These are phyloP conservation scores for Ustilago trichophora DNA, from an alignment of 1,284 basidiomycete genomes.

Conservation along the genomic window DNA sequence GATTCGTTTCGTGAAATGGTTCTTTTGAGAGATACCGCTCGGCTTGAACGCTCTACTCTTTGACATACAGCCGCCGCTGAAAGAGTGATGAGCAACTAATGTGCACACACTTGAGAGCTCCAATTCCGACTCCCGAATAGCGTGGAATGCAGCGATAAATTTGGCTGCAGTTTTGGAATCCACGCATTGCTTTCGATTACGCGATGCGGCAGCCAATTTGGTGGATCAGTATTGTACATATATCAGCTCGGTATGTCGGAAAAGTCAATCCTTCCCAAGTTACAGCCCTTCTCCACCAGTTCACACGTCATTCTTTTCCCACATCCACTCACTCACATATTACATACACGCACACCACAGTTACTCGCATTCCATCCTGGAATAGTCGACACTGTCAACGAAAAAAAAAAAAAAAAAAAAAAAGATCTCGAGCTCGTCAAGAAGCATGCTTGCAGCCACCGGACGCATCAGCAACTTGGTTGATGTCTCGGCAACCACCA, in stretches of 20 bases:
- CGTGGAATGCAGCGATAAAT: not conserved
- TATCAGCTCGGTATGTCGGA: slow-evolving; percentile 1
- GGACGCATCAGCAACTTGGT: slow-evolving; percentile 9
- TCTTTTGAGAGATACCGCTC: too few species aligned
- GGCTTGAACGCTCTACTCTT: too few species aligned
- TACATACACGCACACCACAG: too few species aligned
- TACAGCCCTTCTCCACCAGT: not conserved
- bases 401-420: too few species aligned
- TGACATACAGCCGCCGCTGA: too few species aligned
- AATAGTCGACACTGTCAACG: too few species aligned
- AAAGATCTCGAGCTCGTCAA: slow-evolving; percentile 33
- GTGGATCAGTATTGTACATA: not conserved
- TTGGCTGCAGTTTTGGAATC: slow-evolving; percentile 7
- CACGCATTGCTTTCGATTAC: slow-evolving; percentile 19
- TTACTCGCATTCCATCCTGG: not conserved
- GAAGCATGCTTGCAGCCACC: slow-evolving; percentile 13
- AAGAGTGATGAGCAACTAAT: not conserved
- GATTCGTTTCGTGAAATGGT: not conserved
- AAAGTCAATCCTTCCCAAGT: not conserved
- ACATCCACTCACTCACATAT: too few species aligned
- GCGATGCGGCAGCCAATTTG: slow-evolving; percentile 24
- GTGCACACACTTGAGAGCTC: not conserved
- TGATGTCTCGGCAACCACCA: too few species aligned
- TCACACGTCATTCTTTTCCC: not conserved
- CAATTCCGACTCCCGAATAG: slow-evolving; percentile 12